Conservation (phyloP, 306 rosid species). For the Lathyrus sativus region DNA sequence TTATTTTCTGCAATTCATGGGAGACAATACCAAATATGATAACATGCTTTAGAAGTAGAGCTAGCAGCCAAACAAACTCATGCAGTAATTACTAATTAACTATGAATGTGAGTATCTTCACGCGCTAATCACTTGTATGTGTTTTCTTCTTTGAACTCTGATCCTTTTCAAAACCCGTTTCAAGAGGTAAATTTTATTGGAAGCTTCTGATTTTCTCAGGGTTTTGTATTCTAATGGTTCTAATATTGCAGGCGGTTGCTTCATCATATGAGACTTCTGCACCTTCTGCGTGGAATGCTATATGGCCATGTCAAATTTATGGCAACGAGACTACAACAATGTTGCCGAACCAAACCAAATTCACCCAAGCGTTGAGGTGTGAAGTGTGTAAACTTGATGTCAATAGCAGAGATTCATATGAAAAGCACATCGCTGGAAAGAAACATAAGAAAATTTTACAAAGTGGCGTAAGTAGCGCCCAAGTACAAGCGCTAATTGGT, state of each 20-base stretch:
- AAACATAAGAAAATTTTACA: slow-evolving; percentile 51
- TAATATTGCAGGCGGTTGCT: slow-evolving; percentile 48
- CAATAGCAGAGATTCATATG: slow-evolving; percentile 47
- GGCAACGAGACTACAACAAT: slow-evolving; percentile 16
- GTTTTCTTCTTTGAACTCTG: not conserved
- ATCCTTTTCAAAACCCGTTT: not conserved
- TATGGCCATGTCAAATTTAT: slow-evolving; percentile 39
- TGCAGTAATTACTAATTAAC: not conserved
- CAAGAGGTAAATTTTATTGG: slow-evolving; percentile 3
- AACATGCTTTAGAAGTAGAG: not conserved
- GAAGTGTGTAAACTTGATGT: slow-evolving; percentile 57
- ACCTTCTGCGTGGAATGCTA: slow-evolving; percentile 39
- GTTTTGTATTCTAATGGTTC: slow-evolving; percentile 22
- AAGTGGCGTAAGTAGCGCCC: slow-evolving; percentile 32
- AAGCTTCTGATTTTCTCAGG: slow-evolving; percentile 24
- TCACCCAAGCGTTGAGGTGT: slow-evolving; percentile 39
- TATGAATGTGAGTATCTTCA: not conserved
- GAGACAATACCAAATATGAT: not conserved
- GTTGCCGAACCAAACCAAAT: slow-evolving; percentile 42
- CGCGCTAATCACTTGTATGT: not conserved
- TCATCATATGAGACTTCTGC: slow-evolving; percentile 44
- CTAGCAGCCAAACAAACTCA: not conserved
- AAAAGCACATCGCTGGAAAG: slow-evolving; percentile 52
- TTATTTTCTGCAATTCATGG: not conserved
- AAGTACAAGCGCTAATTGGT: slow-evolving; percentile 25